Conservation (phyloP, 163 green algal genomes). For the Trebouxia gelatinosa region DNA sequence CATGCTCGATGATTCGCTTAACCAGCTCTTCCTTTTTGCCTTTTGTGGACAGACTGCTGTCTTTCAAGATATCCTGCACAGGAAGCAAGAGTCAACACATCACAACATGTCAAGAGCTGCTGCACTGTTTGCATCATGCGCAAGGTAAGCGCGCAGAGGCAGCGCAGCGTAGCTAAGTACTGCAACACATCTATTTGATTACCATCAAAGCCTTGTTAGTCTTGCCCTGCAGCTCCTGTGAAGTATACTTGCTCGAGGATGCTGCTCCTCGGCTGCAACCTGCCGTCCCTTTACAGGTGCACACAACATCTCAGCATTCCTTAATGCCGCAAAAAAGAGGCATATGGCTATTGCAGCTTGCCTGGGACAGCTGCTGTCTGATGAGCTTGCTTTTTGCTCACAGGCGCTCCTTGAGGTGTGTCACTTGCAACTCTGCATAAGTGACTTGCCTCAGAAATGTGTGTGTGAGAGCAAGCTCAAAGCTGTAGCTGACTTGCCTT, state of each 20-base stretch:
- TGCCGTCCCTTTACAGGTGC: not conserved
- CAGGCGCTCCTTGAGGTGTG: not conserved
- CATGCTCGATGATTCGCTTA: conserved; percentile 35
- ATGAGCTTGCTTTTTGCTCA: not conserved
- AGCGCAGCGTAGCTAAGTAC: not conserved
- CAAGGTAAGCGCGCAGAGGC: too few species aligned
- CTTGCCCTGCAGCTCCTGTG: conserved; percentile 39
- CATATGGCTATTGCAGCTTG: not conserved
- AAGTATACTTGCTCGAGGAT: not conserved
- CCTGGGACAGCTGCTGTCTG: not conserved
- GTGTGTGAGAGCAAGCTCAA: not conserved
- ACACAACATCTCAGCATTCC: not conserved
- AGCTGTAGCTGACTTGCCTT: not conserved
- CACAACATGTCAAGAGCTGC: not conserved
- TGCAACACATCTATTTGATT: not conserved
- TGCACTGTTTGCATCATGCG: too few species aligned
- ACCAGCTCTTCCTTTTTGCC: conserved; percentile 49
- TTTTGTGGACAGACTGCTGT: conserved; percentile 27
- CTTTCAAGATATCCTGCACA: conserved; percentile 35
- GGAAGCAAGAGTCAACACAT: not conserved
- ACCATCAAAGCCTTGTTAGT: conserved; percentile 39
- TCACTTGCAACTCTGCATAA: not conserved
- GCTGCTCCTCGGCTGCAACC: not conserved
- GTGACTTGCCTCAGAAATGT: not conserved
- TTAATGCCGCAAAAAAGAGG: not conserved